phyloP scores from a whole-genome alignment of 2,329 filamentous ascomycete species.

The Corynespora cassiicola region DNA sequence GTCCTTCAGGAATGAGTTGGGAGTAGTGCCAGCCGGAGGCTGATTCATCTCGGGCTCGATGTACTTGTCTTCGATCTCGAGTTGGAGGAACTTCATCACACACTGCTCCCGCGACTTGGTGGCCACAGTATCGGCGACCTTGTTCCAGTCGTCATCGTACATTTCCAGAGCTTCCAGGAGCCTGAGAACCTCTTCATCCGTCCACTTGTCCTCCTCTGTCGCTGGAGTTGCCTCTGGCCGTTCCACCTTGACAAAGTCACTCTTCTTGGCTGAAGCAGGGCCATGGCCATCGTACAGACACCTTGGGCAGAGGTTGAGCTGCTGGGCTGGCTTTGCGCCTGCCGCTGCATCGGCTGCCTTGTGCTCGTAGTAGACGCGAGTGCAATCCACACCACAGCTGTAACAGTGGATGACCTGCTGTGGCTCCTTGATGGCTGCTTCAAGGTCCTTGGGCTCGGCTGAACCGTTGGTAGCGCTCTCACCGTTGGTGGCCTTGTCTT shows the following conservation, averaged over 20 bases:
- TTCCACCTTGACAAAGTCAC: slow-evolving; percentile 87
- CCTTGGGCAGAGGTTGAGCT: slow-evolving; percentile 86
- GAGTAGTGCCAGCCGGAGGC: slow-evolving; percentile 52
- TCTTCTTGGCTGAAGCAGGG: slow-evolving; percentile 76
- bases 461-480: slow-evolving; percentile 76
- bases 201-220: slow-evolving; percentile 87
- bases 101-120: slow-evolving; percentile 94
- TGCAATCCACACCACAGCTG: slow-evolving; percentile 91
- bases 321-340: slow-evolving; percentile 65
- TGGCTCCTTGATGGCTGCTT: slow-evolving; percentile 65
- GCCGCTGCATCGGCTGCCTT: no score
- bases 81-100: slow-evolving; percentile 92
- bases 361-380: slow-evolving; percentile 72
- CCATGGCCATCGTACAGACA: slow-evolving; percentile 88
- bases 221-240: slow-evolving; percentile 82
- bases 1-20: slow-evolving; percentile 44
- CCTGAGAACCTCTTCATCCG: slow-evolving; percentile 85
- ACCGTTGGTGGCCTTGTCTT: slow-evolving; percentile 63
- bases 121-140: slow-evolving; percentile 89
- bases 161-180: slow-evolving; percentile 90
- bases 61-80: slow-evolving; percentile 98
- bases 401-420: slow-evolving; percentile 80
- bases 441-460: slow-evolving; percentile 69
- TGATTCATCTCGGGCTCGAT: slow-evolving; percentile 76
- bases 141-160: slow-evolving; percentile 95